These are phyloP conservation scores for Gossypium arboreum DNA, from an alignment of 345 rosid genomes.

Conservation along the genomic window DNA sequence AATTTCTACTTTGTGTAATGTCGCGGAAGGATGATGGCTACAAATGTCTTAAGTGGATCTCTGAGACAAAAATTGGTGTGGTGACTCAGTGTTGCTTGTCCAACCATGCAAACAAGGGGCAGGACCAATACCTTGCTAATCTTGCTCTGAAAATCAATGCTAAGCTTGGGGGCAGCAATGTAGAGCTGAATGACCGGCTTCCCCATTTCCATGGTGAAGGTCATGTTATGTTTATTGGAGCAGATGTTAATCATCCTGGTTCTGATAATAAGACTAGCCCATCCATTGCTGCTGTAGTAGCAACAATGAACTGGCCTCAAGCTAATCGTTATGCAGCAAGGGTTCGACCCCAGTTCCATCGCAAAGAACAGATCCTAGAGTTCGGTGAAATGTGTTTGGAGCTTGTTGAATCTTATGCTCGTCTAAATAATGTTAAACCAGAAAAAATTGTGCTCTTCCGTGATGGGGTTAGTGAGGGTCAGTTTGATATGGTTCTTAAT, in stretches of 20 bases:
- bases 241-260: slow-evolving; percentile 89
- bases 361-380: slow-evolving; percentile 59
- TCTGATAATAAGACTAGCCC: slow-evolving; percentile 52
- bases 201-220: slow-evolving; percentile 40
- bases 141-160: slow-evolving; percentile 88
- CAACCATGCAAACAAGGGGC: slow-evolving; percentile 28
- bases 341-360: slow-evolving; percentile 55
- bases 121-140: slow-evolving; percentile 69
- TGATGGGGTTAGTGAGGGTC: slow-evolving; percentile 87
- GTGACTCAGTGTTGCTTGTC: slow-evolving; percentile 86
- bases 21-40: slow-evolving; percentile 56
- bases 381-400: slow-evolving; percentile 68
- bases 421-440: slow-evolving; percentile 42
- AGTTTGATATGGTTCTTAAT: slow-evolving; percentile 84
- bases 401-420: slow-evolving; percentile 45
- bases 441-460: slow-evolving; percentile 69
- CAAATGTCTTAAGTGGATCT: slow-evolving; percentile 76
- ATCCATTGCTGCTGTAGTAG: slow-evolving; percentile 83
- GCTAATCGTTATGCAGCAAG: slow-evolving; percentile 80
- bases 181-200: slow-evolving; percentile 54
- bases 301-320: slow-evolving; percentile 81
- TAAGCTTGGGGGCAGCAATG: slow-evolving; percentile 93
- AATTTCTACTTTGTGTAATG: slow-evolving; percentile 76
- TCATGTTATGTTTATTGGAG: slow-evolving; percentile 81
- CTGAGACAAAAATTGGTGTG: slow-evolving; percentile 72